A percentile compares a stretch with the other conserved stretches of the same genome.
Conservation (phyloP, 169 alveolate genomes). For the Plasmodium gallinaceum region DNA sequence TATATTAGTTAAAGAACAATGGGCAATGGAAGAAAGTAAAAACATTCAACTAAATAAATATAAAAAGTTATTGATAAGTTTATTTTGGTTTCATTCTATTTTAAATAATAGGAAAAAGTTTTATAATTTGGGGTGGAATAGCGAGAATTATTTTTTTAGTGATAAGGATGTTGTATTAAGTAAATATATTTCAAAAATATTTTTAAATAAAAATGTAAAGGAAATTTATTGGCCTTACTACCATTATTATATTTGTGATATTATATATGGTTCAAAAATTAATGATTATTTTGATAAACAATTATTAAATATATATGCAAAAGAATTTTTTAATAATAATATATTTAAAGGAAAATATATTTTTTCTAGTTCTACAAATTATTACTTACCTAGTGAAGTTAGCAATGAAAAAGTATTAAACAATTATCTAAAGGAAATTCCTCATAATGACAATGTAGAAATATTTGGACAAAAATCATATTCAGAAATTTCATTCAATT, state of each 20-base stretch:
- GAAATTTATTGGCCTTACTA: conserved; percentile 77
- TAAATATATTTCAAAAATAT: conserved; percentile 57
- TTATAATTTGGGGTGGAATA: conserved; percentile 93
- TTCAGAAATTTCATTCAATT: conserved; percentile 59
- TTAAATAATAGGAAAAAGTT: conserved; percentile 93
- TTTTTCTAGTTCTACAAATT: conserved; percentile 54
- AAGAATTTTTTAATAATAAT: conserved; percentile 66
- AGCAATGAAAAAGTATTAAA: conserved; percentile 43
- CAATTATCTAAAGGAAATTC: conserved; percentile 74
- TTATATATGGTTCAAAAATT: conserved; percentile 75
- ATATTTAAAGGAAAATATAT: conserved; percentile 77
- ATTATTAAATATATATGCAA: conserved; percentile 73
- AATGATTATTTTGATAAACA: conserved; percentile 56
- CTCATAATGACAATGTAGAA: conserved; percentile 69
- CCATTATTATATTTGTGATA: conserved; percentile 70
- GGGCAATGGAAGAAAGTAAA: conserved; percentile 77
- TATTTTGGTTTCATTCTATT: conserved; percentile 93
- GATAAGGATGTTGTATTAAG: conserved; percentile 87
- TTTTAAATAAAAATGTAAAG: conserved; percentile 62
- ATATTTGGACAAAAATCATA: conserved; percentile 71
- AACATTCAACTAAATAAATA: conserved; percentile 53
- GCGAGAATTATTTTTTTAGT: conserved; percentile 91
- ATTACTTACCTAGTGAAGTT: conserved; percentile 59
- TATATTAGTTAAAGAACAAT: conserved; percentile 68
- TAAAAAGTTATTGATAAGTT: conserved; percentile 88